A percentile compares a stretch with the other conserved stretches of the same genome.
Evolutionary conservation across 208 protist genomes (phyloP).

Genomic region (Trichomonas gallinae): DNA sequence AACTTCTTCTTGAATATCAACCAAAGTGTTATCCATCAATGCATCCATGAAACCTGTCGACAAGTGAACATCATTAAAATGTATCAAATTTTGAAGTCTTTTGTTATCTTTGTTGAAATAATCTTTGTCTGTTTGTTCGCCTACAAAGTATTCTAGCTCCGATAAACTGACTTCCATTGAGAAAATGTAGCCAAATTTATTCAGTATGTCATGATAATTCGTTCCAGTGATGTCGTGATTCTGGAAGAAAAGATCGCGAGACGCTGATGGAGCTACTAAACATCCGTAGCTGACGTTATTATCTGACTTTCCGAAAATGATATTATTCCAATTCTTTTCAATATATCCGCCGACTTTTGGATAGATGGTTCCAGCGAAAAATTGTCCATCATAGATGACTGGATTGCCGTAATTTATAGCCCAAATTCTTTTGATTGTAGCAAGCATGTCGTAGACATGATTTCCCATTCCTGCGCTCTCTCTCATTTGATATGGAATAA

Average conservation of each 20-base stretch:
- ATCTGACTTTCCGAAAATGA: background rate
- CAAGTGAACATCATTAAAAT: background rate
- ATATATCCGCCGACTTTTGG: background rate
- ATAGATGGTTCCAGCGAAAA: background rate
- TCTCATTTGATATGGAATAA: background rate
- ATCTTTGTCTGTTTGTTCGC: background rate
- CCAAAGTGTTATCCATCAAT: background rate
- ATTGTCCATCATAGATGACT: background rate
- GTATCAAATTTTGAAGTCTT: background rate
- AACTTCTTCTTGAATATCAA: background rate
- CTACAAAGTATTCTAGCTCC: background rate
- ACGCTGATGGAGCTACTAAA: background rate
- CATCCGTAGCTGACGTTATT: background rate
- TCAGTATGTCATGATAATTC: background rate
- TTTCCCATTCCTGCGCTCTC: background rate
- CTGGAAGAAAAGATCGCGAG: background rate
- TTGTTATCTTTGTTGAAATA: background rate
- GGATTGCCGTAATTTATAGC: background rate
- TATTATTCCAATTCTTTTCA: background rate
- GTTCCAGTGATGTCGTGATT: background rate
- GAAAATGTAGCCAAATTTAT: background rate
- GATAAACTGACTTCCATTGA: background rate
- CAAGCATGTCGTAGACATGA: background rate
- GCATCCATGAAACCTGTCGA: background rate
- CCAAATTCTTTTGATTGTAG: background rate